Conservation (phyloP, 2,329 filamentous ascomycete genomes). For the Trichoderma cornu-damae region DNA sequence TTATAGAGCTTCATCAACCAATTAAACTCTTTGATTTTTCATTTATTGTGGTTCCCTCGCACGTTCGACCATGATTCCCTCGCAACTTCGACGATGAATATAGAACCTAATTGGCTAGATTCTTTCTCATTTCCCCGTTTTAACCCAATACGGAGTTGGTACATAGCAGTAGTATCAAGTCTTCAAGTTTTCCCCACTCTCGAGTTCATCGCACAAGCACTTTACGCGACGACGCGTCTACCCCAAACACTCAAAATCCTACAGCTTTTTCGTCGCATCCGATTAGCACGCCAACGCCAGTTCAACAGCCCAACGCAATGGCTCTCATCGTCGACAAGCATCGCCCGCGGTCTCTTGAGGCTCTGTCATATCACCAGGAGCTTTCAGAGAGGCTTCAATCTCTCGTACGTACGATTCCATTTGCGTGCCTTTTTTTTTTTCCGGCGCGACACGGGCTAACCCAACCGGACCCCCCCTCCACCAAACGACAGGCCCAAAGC, state of each 20-base stretch:
- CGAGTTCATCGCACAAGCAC: constrained; percentile 25
- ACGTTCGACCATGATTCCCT: too few relatives aligned
- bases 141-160: too few relatives aligned
- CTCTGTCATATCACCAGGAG: constrained; percentile 80
- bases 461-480: too few relatives aligned
- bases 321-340: constrained; percentile 69
- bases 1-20: too few relatives aligned
- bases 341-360: constrained; percentile 67
- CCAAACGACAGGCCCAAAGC: constrained; percentile 80
- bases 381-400: constrained; percentile 82
- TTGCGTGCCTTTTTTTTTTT: not conserved
- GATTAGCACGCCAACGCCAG: constrained; percentile 9
- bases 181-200: constrained; percentile 13
- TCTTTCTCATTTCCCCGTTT: too few relatives aligned
- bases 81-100: too few relatives aligned
- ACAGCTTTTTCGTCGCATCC: not conserved
- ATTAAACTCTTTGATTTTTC: too few relatives aligned
- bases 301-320: constrained; percentile 39
- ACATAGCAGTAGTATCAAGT: too few relatives aligned
- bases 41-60: too few relatives aligned
- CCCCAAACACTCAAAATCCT: constrained; percentile 15
- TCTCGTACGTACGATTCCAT: constrained; percentile 66
- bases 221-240: constrained; percentile 38
- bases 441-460: not conserved
- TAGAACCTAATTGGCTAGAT: too few relatives aligned